Evolutionary conservation across 768 basidiomycete genomes (phyloP).

Genomic region (Guyanaporus albipodus): DNA sequence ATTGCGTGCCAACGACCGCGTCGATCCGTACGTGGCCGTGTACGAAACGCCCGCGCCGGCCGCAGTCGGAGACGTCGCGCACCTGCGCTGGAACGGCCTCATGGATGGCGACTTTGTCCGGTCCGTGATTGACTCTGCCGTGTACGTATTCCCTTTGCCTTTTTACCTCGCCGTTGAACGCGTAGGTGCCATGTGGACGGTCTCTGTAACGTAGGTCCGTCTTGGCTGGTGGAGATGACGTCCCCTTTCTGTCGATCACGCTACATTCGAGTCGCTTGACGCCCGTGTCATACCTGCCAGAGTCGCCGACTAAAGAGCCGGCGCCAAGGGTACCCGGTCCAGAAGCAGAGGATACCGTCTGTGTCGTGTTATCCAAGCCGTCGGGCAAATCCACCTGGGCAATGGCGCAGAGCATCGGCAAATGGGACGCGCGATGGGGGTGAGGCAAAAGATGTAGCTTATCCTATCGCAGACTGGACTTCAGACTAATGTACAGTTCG

Average conservation of each 20-base stretch:
- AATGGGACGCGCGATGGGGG: slow-evolving; percentile 41
- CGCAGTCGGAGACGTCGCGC: slow-evolving; percentile 43
- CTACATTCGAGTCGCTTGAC: slow-evolving; percentile 39
- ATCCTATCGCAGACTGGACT: too few relatives aligned
- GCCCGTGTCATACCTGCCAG: slow-evolving; percentile 52
- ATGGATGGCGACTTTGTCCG: slow-evolving; percentile 51
- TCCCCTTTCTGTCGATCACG: slow-evolving; percentile 16
- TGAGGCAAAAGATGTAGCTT: too few relatives aligned
- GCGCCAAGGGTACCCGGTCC: slow-evolving; percentile 41
- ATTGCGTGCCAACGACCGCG: slow-evolving; percentile 55
- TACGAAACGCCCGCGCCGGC: slow-evolving; percentile 53
- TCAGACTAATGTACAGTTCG: slow-evolving; percentile 35
- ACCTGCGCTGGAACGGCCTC: slow-evolving; percentile 60
- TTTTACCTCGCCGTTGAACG: not conserved
- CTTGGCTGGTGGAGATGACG: slow-evolving; percentile 9
- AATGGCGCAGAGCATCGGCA: slow-evolving; percentile 41
- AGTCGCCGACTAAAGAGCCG: slow-evolving; percentile 17
- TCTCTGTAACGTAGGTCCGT: slow-evolving; percentile 5
- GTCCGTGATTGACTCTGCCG: slow-evolving; percentile 42
- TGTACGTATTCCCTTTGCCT: slow-evolving; percentile 21
- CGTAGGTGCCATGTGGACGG: not conserved
- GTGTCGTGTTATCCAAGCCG: slow-evolving; percentile 35
- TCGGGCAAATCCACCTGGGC: slow-evolving; percentile 34
- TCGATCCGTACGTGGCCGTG: slow-evolving; percentile 65
- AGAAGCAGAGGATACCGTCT: slow-evolving; percentile 54